A percentile compares a stretch with the other conserved stretches of the same genome.
Conservation (phyloP, 169 alveolate genomes). For the Perkinsus olseni region DNA sequence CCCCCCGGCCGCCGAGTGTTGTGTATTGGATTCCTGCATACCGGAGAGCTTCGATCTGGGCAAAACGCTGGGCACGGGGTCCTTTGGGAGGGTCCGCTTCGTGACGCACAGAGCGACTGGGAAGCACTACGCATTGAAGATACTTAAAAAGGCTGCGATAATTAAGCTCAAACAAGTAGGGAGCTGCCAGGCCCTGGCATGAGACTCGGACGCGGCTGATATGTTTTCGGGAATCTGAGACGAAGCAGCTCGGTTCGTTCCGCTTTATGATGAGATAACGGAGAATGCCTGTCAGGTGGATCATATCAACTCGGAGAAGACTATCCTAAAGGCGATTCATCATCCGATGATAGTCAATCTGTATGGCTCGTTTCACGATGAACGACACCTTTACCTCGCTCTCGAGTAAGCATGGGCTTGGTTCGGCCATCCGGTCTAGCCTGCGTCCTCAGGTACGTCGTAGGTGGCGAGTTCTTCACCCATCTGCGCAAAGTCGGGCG, state of each 20-base stretch:
- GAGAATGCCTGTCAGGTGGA: slow-evolving; percentile 65
- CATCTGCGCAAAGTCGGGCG: slow-evolving; percentile 65
- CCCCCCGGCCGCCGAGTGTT: not conserved
- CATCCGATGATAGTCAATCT: slow-evolving; percentile 44
- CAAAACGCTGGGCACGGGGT: slow-evolving; percentile 47
- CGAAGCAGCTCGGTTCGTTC: slow-evolving; percentile 14
- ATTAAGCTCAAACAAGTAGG: slow-evolving; percentile 60
- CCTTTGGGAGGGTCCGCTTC: slow-evolving; percentile 75
- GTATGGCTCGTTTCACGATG: slow-evolving; percentile 56
- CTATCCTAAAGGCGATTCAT: slow-evolving; percentile 37
- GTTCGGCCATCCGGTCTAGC: not conserved
- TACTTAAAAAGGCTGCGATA: slow-evolving; percentile 57
- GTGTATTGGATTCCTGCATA: not conserved
- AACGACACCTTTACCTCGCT: slow-evolving; percentile 34
- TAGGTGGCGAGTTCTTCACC: slow-evolving; percentile 80
- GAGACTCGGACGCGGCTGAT: not conserved
- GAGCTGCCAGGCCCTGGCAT: slow-evolving; percentile 34
- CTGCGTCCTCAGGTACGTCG: slow-evolving; percentile 56
- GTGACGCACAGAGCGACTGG: slow-evolving; percentile 37
- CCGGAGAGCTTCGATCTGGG: not conserved
- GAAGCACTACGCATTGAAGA: slow-evolving; percentile 55
- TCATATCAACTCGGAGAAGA: slow-evolving; percentile 62
- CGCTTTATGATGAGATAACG: slow-evolving; percentile 62
- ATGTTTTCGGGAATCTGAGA: slow-evolving; percentile 45
- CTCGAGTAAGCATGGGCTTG: not conserved